These are phyloP conservation scores for Apiospora malaysiana DNA, from an alignment of 2,329 filamentous ascomycete species.

Conservation along the genomic window DNA sequence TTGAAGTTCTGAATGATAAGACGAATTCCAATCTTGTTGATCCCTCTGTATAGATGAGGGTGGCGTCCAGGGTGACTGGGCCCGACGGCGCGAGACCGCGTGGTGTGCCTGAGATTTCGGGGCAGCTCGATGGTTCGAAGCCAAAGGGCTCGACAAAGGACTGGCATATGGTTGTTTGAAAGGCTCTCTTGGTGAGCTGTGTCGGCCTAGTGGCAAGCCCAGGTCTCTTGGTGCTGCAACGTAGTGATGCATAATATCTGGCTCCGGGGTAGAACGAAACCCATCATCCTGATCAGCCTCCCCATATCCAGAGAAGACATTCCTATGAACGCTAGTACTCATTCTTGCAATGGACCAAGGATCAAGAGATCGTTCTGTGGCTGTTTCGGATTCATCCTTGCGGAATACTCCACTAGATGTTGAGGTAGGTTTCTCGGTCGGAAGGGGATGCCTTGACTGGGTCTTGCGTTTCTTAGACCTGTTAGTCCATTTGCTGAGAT, in stretches of 20 bases:
- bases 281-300: neutral
- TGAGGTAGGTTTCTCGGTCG: neutral
- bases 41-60: slow-evolving; percentile 35
- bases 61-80: slow-evolving; percentile 37
- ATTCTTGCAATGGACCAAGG: slow-evolving; percentile 49
- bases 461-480: slow-evolving; percentile 14
- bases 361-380: slow-evolving; percentile 33
- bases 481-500: slow-evolving; percentile 28
- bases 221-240: slow-evolving; percentile 38
- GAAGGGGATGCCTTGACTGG: slow-evolving; percentile 16
- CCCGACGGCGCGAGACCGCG: slow-evolving; percentile 31
- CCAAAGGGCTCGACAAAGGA: neutral
- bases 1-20: neutral
- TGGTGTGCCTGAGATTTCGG: neutral
- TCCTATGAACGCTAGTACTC: slow-evolving; percentile 26
- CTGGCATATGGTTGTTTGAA: neutral
- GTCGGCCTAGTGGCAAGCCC: slow-evolving; percentile 31
- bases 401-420: neutral
- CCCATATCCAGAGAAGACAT: neutral
- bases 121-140: neutral
- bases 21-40: slow-evolving; percentile 6
- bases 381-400: neutral
- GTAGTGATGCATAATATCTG: slow-evolving; percentile 36
- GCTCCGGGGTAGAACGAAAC: slow-evolving; percentile 32
- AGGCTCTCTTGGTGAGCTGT: slow-evolving; percentile 2